Conservation (phyloP, 2,329 filamentous ascomycete species). For the Phaeosphaeriaceae sp. region DNA sequence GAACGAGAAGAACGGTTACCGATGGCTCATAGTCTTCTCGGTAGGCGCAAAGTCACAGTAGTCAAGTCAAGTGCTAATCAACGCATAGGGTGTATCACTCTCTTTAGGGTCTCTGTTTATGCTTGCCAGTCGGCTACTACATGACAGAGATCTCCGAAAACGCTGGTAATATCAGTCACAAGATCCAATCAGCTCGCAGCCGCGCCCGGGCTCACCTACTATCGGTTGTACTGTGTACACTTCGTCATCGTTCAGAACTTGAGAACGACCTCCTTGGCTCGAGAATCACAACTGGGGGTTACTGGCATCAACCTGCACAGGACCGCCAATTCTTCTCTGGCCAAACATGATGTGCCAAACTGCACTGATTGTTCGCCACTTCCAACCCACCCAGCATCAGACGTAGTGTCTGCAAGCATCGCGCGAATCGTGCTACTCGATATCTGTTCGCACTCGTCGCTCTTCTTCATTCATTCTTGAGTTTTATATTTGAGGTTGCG, state of each 20-base stretch:
- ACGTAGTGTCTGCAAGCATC: no score
- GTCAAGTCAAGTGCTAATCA: neutral
- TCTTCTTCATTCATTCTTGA: neutral
- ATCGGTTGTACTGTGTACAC: neutral
- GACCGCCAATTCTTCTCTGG: neutral
- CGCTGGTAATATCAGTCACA: slow-evolving; percentile 15
- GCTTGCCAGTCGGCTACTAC: slow-evolving; percentile 26
- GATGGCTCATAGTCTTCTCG: slow-evolving; percentile 34
- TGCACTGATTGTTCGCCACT: neutral
- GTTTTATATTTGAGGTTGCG: neutral
- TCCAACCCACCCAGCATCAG: neutral
- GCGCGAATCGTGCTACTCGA: neutral
- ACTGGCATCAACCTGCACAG: neutral
- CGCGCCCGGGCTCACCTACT: no score
- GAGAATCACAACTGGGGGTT: neutral
- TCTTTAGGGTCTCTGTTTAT: slow-evolving; percentile 26
- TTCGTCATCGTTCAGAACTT: neutral
- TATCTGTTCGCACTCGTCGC: neutral
- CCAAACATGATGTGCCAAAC: neutral
- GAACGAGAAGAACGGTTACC: slow-evolving; percentile 27
- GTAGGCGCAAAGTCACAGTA: slow-evolving; percentile 13
- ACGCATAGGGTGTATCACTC: slow-evolving; percentile 20
- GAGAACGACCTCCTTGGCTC: neutral
- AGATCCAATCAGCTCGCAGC: neutral
- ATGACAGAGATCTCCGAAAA: slow-evolving; percentile 17